Base-by-base conservation (phyloP, 2,329 filamentous ascomycete species). In the Talaromyces albobiverticillius region DNA sequence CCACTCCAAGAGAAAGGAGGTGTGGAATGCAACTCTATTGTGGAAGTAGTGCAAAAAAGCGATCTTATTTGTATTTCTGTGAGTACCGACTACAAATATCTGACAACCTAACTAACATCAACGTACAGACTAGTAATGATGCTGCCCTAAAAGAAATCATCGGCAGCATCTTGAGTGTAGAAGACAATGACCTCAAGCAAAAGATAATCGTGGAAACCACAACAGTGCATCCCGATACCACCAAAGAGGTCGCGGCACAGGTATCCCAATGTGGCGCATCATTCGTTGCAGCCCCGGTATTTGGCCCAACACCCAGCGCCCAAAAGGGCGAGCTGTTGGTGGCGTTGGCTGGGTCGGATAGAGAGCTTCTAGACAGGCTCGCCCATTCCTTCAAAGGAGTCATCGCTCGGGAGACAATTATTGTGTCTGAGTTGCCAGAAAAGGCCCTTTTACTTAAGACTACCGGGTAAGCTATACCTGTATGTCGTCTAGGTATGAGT, bases 151-250 rank as follows among this genome's bases (percentile, higher is more conserved):
- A 46, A 46, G 29, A 1, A 9, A 29, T 46, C 22, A 18, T 29
- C 18, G 22, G 29, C 23, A 9, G 29, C 22, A 46, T 46, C 29
- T 18, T 18, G 2, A 48, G 31, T n/a, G 46, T 43, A 11, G 31
- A 34, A 10, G 55, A 51, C 25, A 36, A 40, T 16, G 34, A 57
- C 41, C 45, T 59, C 13, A 20, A 29, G 4, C 31, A 25, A 11
- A 59, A 59, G 22, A 20, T 52, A 26, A 41, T 59, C 16, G 47
- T 57, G 36, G 57, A 59, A 18, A 59, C 57, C 4, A 59, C 57
- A 20, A 59, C 57, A 10, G 55, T 59, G 5, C 55, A 59, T 42
- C 47, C 57, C 5, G 53, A 50, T 45, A 59, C 47, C 2, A 55
- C 51, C 3, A 57, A 50, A 46, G 22, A 49, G 11, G 42, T 46